Evolutionary conservation across 495 filamentous ascomycete genomes (phyloP), one percentile per base, ranked within the genome.

Genomic region (Penicillium maclennaniae): DNA sequence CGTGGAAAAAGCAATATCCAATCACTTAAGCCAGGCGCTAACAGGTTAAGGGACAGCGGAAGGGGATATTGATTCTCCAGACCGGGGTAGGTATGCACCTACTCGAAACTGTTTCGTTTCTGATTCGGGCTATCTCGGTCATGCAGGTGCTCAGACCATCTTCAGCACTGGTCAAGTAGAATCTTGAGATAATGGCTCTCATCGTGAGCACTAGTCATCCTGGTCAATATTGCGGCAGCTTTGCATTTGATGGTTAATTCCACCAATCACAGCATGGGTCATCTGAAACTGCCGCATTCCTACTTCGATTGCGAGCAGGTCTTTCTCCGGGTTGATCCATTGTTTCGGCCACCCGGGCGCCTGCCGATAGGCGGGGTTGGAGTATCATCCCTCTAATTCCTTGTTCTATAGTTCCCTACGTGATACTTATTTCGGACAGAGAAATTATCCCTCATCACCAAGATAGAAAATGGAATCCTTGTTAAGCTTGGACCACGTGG

Each of bases 121-220:
- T 19, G 25, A 21, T 40, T 36, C 6, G 43, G 36, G 31, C 38
- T 43, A 39, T 25, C 45, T 46, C 17, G 8, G 12, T 21, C 17
- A 25, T 54, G 45, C 45, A 44, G 31, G 25, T 17, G 53, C 47
- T 50, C 41, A 43, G 53, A 23, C 47, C 53, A 25, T 55, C 20
- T 25, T 28, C 10, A n/a, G 12, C 28, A 27, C 16, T 23, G 19
- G 20, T 17, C 43, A 42, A 53, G 23, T 47, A 47, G 43, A 34
- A 34, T 2, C 23, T 23, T 5, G 23, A 5, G 41, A 53, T 47
- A 43, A 27, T 14, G 26, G 17, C 15, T 34, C 26, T 28, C 21
- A 21, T 34, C 45, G 37, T 14, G 31, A 34, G 31, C 31, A 31
- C 27, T 12, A 34, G 31, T 34, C 10, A 39, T 39, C 34, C 34